A percentile compares a stretch with the other conserved stretches of the same genome.
Evolutionary conservation across 108 stramenopile species (phyloP).

Genomic region (Nannochloropsis oceanica): DNA sequence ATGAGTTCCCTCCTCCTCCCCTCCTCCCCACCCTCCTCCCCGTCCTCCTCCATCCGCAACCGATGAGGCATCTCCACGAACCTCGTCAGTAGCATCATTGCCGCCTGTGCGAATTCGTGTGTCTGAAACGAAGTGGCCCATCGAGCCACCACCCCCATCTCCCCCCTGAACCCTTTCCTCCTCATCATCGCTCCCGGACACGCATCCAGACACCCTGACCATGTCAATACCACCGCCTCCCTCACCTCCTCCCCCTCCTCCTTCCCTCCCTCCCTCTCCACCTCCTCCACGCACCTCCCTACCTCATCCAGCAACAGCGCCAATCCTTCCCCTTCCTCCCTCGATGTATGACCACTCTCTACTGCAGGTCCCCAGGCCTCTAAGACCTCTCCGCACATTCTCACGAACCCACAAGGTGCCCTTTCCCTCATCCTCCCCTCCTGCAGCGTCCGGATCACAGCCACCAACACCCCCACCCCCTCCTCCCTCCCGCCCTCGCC

Average conservation of each 20-base stretch:
- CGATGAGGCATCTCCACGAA: background rate
- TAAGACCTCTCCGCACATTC: background rate
- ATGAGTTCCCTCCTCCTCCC: background rate
- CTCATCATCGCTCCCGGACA: background rate
- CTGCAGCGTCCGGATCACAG: background rate
- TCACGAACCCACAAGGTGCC: background rate
- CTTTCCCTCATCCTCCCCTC: background rate
- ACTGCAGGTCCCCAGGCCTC: background rate
- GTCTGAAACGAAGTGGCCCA: background rate
- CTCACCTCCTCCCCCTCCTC: background rate
- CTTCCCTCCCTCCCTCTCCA: too few species aligned
- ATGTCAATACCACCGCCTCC: background rate
- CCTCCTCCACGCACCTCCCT: background rate
- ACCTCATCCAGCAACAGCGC: background rate
- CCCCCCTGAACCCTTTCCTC: background rate
- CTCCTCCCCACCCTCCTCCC: background rate
- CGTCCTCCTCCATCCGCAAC: background rate
- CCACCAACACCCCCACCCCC: background rate
- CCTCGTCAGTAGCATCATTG: background rate
- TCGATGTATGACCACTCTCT: background rate
- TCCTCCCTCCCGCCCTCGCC: background rate
- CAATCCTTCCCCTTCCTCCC: background rate
- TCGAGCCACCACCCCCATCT: background rate
- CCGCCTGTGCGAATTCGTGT: background rate
- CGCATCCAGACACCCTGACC: background rate